These are phyloP conservation scores for Cadophora gregata DNA, from an alignment of 2,329 filamentous ascomycete genomes.

Conservation along the genomic window DNA sequence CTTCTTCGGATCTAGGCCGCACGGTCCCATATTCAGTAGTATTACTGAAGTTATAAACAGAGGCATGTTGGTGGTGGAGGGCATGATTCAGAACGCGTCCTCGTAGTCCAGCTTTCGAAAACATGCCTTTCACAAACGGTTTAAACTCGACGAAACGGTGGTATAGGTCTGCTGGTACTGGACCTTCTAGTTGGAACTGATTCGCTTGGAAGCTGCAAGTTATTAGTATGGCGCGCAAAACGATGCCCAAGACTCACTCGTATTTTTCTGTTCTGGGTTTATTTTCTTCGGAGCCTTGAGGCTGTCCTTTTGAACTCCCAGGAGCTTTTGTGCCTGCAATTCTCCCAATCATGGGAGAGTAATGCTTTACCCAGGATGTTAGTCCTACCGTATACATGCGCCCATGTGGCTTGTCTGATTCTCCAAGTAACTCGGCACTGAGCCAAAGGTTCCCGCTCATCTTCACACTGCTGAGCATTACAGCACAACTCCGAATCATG, in stretches of 20 bases:
- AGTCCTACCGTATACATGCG: slow-evolving; percentile 83
- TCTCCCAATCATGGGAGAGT: slow-evolving; percentile 86
- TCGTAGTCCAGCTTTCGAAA: slow-evolving; percentile 76
- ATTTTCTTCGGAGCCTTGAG: slow-evolving; percentile 48
- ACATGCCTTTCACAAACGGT: slow-evolving; percentile 89
- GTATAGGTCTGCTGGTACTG: slow-evolving; percentile 80
- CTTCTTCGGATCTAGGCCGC: slow-evolving; percentile 68
- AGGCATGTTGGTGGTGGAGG: slow-evolving; percentile 86
- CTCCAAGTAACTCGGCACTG: slow-evolving; percentile 79
- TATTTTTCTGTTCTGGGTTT: slow-evolving; percentile 70
- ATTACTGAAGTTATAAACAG: slow-evolving; percentile 87
- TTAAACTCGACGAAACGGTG: slow-evolving; percentile 94
- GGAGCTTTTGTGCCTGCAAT: slow-evolving; percentile 75
- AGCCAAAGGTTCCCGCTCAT: slow-evolving; percentile 75
- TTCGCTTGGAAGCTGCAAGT: slow-evolving; percentile 82
- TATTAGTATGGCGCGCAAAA: slow-evolving; percentile 26
- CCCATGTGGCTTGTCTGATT: slow-evolving; percentile 70
- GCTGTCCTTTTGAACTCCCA: slow-evolving; percentile 54
- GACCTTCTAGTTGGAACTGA: slow-evolving; percentile 85
- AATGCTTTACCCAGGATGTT: slow-evolving; percentile 79
- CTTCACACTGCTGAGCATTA: slow-evolving; percentile 65
- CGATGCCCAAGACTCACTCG: slow-evolving; percentile 61
- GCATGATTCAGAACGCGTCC: slow-evolving; percentile 84
- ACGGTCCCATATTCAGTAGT: slow-evolving; percentile 76
- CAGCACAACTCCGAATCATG: slow-evolving; percentile 70